Conservation (phyloP, 192 early-diverging fungal genomes). For the Linderina pennispora region DNA sequence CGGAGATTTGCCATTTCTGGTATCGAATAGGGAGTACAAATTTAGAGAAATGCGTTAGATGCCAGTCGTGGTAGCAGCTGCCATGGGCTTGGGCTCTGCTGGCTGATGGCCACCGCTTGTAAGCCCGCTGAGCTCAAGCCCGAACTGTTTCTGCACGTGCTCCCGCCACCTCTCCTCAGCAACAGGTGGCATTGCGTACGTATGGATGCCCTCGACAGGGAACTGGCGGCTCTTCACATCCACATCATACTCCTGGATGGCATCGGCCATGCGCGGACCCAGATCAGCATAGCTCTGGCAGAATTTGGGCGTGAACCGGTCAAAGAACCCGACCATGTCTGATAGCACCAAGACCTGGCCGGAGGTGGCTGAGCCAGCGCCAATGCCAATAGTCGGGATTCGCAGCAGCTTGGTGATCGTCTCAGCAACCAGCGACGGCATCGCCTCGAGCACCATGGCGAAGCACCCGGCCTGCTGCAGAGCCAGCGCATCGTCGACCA, state of each 20-base stretch:
- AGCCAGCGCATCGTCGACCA: slow-evolving; percentile 84
- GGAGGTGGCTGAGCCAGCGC: slow-evolving; percentile 78
- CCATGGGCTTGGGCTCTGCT: no score
- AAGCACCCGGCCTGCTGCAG: slow-evolving; percentile 90
- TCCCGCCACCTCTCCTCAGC: slow-evolving; percentile 38
- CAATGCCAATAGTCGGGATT: slow-evolving; percentile 97
- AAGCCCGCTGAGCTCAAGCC: slow-evolving; percentile 17
- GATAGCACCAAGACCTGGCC: slow-evolving; percentile 93
- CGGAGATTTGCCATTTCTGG: no score
- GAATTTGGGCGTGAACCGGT: slow-evolving; percentile 89
- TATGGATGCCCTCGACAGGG: slow-evolving; percentile 66
- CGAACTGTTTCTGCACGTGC: slow-evolving; percentile 33
- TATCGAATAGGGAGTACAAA: no score
- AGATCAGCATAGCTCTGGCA: slow-evolving; percentile 82
- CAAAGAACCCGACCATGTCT: slow-evolving; percentile 91
- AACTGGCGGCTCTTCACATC: slow-evolving; percentile 76
- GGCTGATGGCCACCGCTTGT: not conserved
- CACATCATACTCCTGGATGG: slow-evolving; percentile 60
- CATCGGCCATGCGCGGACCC: slow-evolving; percentile 62
- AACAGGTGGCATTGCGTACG: slow-evolving; percentile 54
- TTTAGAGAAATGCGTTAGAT: no score
- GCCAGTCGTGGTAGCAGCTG: no score
- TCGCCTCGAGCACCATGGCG: slow-evolving; percentile 84
- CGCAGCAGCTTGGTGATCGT: slow-evolving; percentile 69
- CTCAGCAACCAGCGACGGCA: slow-evolving; percentile 85